Evolutionary conservation across 495 filamentous ascomycete genomes (phyloP).

Genomic region (Sordaria brevicollis): DNA sequence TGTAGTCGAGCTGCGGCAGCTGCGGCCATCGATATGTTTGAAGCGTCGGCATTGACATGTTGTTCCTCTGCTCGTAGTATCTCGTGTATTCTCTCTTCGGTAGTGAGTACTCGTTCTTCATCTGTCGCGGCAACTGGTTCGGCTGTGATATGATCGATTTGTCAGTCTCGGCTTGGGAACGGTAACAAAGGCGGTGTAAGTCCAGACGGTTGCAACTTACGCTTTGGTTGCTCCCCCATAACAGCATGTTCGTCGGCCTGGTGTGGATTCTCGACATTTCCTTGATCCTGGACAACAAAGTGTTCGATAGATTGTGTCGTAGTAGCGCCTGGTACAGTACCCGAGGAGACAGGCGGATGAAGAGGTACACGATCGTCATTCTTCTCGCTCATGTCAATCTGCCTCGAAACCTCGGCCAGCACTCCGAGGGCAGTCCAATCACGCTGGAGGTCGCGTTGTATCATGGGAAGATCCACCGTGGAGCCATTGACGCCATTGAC

Average conservation of each 20-base stretch:
- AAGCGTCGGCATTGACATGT: slow-evolving; percentile 18
- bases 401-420: slow-evolving; percentile 72
- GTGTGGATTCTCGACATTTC: slow-evolving; percentile 36
- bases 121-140: slow-evolving; percentile 1
- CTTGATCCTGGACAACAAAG: slow-evolving; percentile 41
- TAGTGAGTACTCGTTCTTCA: slow-evolving; percentile 14
- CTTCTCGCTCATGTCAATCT: slow-evolving; percentile 47
- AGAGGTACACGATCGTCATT: slow-evolving; percentile 27
- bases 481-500: slow-evolving; percentile 26
- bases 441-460: slow-evolving; percentile 13
- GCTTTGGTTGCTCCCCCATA: neutral
- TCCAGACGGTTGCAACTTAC: neutral
- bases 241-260: slow-evolving; percentile 24
- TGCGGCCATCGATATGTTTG: slow-evolving; percentile 34
- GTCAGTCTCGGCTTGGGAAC: neutral
- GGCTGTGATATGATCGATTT: neutral
- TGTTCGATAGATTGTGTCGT: slow-evolving; percentile 15
- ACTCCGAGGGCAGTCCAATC: slow-evolving; percentile 69
- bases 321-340: neutral
- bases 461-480: slow-evolving; percentile 19
- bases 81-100: slow-evolving; percentile 29
- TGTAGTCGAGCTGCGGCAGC: slow-evolving; percentile 39
- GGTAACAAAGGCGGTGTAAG: neutral
- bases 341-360: slow-evolving; percentile 1
- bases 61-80: slow-evolving; percentile 17